Conservation (phyloP, 441 rosid species). For the Eruca vesicaria region DNA sequence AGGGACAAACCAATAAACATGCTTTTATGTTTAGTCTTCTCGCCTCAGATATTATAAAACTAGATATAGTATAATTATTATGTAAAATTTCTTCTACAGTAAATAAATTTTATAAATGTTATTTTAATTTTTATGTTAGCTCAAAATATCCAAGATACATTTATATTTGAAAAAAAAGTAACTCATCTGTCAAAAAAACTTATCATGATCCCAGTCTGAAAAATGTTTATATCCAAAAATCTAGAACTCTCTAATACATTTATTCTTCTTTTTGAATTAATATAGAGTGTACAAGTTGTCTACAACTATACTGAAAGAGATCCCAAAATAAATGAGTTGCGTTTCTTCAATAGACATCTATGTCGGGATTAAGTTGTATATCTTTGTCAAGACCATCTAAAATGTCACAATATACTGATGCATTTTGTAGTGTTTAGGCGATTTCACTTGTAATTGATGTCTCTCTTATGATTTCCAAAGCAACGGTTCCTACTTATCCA, state of each 20-base stretch:
- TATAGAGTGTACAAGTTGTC: conserved; percentile 32
- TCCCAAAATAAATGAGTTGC: conserved; percentile 6
- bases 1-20: no score
- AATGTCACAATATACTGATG: conserved; percentile 19
- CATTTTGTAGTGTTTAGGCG: conserved; percentile 8
- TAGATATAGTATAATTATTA: not conserved
- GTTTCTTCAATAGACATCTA: conserved; percentile 17
- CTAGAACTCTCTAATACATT: not conserved
- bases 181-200: not conserved
- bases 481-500: conserved; percentile 29
- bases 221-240: not conserved
- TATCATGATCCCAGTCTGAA: not conserved
- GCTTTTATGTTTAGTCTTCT: not conserved
- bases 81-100: not conserved
- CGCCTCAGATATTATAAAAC: not conserved
- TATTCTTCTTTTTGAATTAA: not conserved
- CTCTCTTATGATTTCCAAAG: conserved; percentile 15
- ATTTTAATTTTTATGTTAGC: not conserved
- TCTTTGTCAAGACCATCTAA: conserved; percentile 31
- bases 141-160: not conserved
- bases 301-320: conserved; percentile 12
- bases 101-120: not conserved
- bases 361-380: conserved; percentile 30
- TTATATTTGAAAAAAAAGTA: not conserved
- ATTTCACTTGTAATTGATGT: conserved; percentile 2